Conservation (phyloP, 306 rosid genomes). For the Ceratonia siliqua region DNA sequence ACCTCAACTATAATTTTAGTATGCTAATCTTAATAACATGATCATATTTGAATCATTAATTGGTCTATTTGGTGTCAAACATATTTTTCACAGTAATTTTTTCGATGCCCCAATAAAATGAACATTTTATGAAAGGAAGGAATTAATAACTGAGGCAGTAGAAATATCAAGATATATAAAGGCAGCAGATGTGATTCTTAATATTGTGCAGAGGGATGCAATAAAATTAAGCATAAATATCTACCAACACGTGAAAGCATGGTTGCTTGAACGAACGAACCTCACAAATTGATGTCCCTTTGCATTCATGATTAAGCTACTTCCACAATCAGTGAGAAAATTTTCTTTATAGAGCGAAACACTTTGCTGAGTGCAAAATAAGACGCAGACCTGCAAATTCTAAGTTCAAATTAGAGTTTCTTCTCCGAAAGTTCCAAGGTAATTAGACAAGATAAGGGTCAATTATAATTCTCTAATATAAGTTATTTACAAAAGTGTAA, state of each 20-base stretch:
- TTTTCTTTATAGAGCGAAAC: not conserved
- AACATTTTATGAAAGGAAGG: not conserved
- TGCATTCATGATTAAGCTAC: constrained; percentile 41
- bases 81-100: not conserved
- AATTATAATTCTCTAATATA: not conserved
- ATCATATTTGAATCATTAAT: not conserved
- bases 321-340: constrained; percentile 14
- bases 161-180: not conserved
- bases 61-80: not conserved
- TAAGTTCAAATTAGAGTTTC: constrained; percentile 15
- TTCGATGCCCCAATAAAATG: not conserved
- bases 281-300: constrained; percentile 56
- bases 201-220: not conserved
- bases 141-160: not conserved
- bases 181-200: not conserved
- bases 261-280: constrained; percentile 43
- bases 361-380: not conserved
- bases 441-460: not conserved
- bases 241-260: not conserved
- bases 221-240: not conserved
- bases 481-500: not conserved
- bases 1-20: too few species aligned
- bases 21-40: not conserved
- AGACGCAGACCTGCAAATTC: constrained; percentile 33
- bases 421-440: not conserved